Evolutionary conservation across 257 asterid genomes (phyloP), one percentile per base, ranked within the genome.

Genomic region (Mitragyna speciosa): DNA sequence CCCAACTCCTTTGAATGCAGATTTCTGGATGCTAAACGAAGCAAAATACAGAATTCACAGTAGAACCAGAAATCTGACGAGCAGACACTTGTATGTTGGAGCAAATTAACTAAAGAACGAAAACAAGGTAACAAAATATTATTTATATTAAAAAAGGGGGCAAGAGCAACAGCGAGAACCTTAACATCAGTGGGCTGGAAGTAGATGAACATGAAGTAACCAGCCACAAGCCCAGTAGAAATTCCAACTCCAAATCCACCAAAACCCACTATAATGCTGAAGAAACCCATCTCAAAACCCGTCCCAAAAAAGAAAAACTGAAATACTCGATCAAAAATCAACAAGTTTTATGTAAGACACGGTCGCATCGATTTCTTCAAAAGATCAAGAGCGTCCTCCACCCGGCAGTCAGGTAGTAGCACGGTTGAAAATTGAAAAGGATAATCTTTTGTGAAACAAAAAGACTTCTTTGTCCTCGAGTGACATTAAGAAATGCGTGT

Each of bases 181-280:
- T 95, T 89, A 68, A 95, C 98, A 86, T 93, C 96, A 80, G 77
- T 31, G 47, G 99, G 96, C 84, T 92, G 97, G 61, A 92, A 93
- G 79, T 91, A 93, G 88, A 95, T 91, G 95, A 84, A 88, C 17
- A 80, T 28, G 64, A 56, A 88, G 68, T 88, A 88, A 0, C 91
- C 91, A 70, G 84, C 51, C 70, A 78, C 76, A 26, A 88, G 81
- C 4, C 91, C 89, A 7, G 83, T 6, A 31, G 88, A 87, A 83
- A 94, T 69, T 78, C 99, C 99, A 70, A 93, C 91, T 85, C 98
- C 98, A 80, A 95, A 93, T 87, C 99, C 99, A 81, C 92, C 85
- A 28, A 93, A 87, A 39, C 97, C 97, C 81, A 90, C 59, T 45
- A 95, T 80, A 2, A 91, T 87, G 72, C 97, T 92, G 58, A 93